A percentile compares a stretch with the other conserved stretches of the same genome.
Conservation (phyloP, 2,329 filamentous ascomycete species). For the Colletotrichum neosansevieriae region DNA sequence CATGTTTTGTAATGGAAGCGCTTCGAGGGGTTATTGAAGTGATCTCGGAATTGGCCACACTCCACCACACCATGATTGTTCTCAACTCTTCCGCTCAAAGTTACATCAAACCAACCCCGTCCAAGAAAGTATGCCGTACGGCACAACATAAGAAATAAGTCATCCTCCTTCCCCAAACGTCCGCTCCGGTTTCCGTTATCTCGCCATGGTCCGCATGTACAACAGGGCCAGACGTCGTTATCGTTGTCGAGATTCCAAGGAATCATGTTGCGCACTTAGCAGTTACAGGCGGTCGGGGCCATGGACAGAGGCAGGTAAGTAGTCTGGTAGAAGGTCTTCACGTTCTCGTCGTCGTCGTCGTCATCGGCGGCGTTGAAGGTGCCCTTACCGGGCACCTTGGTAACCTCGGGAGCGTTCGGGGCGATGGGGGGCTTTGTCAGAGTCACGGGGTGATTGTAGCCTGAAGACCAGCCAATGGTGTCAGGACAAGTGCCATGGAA, state of each 20-base stretch:
- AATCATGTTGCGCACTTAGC: slow-evolving; percentile 8
- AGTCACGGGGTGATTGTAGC: slow-evolving; percentile 38
- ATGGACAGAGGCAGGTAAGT: slow-evolving; percentile 34
- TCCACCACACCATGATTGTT: slow-evolving; percentile 11
- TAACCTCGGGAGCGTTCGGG: slow-evolving; percentile 20
- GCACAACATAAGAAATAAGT: slow-evolving; percentile 14
- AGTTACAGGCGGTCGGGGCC: slow-evolving; percentile 31
- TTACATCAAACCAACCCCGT: slow-evolving; percentile 9
- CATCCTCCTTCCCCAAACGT: slow-evolving; percentile 1
- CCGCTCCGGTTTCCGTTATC: slow-evolving; percentile 12
- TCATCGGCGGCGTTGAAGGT: slow-evolving; percentile 8
- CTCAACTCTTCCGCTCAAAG: neutral
- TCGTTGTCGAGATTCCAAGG: neutral
- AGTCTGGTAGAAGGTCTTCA: slow-evolving; percentile 34
- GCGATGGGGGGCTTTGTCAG: slow-evolving; percentile 31
- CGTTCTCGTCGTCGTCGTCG: slow-evolving; percentile 8
- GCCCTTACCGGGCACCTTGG: slow-evolving; percentile 14
- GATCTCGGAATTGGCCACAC: slow-evolving; percentile 16
- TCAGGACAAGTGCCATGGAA: slow-evolving; percentile 39
- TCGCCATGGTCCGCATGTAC: slow-evolving; percentile 10
- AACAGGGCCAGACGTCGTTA: neutral
- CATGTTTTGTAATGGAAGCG: neutral
- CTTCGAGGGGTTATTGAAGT: slow-evolving; percentile 15
- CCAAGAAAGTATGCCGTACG: slow-evolving; percentile 7
- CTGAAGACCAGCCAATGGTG: slow-evolving; percentile 38